phyloP scores from a whole-genome alignment of 2,329 filamentous ascomycete genomes.

The Akanthomyces lecanii region DNA sequence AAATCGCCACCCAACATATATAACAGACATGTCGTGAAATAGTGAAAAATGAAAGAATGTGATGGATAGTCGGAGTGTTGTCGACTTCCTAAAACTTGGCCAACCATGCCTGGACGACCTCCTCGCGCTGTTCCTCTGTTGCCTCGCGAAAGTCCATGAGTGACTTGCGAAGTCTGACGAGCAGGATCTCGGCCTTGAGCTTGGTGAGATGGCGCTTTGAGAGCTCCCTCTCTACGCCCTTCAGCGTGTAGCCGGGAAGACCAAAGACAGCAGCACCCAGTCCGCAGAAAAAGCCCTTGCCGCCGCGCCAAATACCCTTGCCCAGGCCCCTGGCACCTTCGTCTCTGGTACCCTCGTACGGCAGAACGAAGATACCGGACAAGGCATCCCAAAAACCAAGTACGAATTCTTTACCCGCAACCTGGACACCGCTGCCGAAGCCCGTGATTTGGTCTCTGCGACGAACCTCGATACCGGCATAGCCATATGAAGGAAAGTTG shows the following conservation, averaged over 20 bases:
- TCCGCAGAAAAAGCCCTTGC: slow-evolving; percentile 41
- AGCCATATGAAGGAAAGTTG: slow-evolving; percentile 63
- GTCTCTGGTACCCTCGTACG: slow-evolving; percentile 58
- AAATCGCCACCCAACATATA: neutral
- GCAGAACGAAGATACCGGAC: slow-evolving; percentile 61
- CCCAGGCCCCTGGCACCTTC: slow-evolving; percentile 58
- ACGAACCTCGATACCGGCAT: slow-evolving; percentile 61
- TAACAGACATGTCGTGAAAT: neutral
- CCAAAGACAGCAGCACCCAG: slow-evolving; percentile 31
- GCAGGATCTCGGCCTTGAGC: slow-evolving; percentile 30
- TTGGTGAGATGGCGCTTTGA: slow-evolving; percentile 30
- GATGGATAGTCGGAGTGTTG: neutral
- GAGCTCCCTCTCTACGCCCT: slow-evolving; percentile 49
- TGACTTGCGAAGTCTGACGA: slow-evolving; percentile 30
- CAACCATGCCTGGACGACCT: slow-evolving; percentile 27
- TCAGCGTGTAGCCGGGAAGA: slow-evolving; percentile 43
- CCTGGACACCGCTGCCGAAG: slow-evolving; percentile 53
- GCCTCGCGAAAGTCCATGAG: slow-evolving; percentile 27
- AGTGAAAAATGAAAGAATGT: neutral
- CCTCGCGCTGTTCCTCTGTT: slow-evolving; percentile 22
- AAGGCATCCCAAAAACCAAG: slow-evolving; percentile 66
- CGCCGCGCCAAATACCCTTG: slow-evolving; percentile 51
- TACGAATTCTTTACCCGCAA: slow-evolving; percentile 61
- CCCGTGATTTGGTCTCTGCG: slow-evolving; percentile 64
- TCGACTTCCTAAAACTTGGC: neutral